Evolutionary conservation across 1,284 basidiomycete species (phyloP).

Genomic region (Coniferiporia sulphurascens): DNA sequence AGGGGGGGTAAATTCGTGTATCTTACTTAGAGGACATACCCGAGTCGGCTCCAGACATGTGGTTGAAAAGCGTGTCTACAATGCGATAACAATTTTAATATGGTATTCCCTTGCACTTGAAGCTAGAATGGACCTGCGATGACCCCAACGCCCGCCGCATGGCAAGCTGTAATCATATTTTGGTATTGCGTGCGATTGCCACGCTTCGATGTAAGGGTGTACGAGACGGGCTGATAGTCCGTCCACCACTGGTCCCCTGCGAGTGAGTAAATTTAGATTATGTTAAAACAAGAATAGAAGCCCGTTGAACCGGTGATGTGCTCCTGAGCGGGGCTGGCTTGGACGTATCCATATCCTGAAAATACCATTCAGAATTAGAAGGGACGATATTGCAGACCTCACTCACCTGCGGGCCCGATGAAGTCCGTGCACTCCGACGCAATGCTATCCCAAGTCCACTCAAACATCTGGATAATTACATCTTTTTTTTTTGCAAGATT

Average conservation of each 20-base stretch:
- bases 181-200: slow-evolving; percentile 48
- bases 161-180: slow-evolving; percentile 56
- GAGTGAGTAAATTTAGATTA: not conserved
- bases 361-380: not conserved
- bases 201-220: slow-evolving; percentile 54
- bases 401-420: slow-evolving; percentile 49
- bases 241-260: slow-evolving; percentile 55
- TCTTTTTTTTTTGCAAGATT: slow-evolving; percentile 15
- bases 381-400: slow-evolving; percentile 1
- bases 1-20: not conserved
- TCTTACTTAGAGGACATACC: slow-evolving; percentile 10
- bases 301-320: slow-evolving; percentile 24
- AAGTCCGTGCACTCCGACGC: slow-evolving; percentile 61
- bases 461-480: slow-evolving; percentile 36
- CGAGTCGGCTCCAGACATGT: slow-evolving; percentile 48
- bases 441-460: slow-evolving; percentile 46
- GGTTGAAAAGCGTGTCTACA: slow-evolving; percentile 59
- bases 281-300: not conserved
- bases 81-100: slow-evolving; percentile 9
- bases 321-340: slow-evolving; percentile 36
- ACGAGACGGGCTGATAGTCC: slow-evolving; percentile 65
- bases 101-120: no score
- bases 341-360: slow-evolving; percentile 58
- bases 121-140: slow-evolving; percentile 42
- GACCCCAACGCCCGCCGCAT: slow-evolving; percentile 54